Percentiles rank a stretch among this genome's conserved stretches.
Evolutionary conservation across 805 yeast genomes (phyloP).

Genomic region (Candida lessepsii): DNA sequence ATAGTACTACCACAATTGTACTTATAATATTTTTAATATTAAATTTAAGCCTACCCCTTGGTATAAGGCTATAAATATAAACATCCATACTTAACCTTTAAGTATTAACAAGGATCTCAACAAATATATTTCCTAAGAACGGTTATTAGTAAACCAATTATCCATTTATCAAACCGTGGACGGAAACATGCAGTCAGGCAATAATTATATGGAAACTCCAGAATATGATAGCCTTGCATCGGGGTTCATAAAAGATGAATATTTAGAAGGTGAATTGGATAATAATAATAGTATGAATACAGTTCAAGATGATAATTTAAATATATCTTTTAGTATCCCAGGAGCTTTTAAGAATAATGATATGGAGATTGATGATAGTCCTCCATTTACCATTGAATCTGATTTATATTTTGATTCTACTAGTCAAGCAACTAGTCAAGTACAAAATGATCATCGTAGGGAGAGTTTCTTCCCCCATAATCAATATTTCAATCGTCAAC

Average conservation of each 20-base stretch:
- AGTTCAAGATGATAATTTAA: slow-evolving; percentile 1
- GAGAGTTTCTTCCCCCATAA: slow-evolving; percentile 16
- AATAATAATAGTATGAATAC: neutral
- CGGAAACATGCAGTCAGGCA: neutral
- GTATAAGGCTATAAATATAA: no score
- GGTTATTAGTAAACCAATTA: no score
- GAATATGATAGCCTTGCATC: slow-evolving; percentile 1
- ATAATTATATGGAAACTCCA: neutral
- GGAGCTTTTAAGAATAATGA: slow-evolving; percentile 28
- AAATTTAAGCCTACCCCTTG: slow-evolving; percentile 1
- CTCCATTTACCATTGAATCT: slow-evolving; percentile 37
- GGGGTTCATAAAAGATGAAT: slow-evolving; percentile 1
- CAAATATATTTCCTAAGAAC: no score
- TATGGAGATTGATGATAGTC: slow-evolving; percentile 39
- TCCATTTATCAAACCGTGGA: no score
- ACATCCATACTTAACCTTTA: no score
- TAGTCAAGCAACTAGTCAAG: slow-evolving; percentile 3
- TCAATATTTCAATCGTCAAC: slow-evolving; percentile 11
- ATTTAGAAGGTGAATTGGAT: neutral
- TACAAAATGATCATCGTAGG: slow-evolving; percentile 4
- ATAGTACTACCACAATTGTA: no score
- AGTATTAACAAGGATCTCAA: no score
- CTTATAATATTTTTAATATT: no score
- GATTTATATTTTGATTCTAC: slow-evolving; percentile 25
- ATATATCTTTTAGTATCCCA: slow-evolving; percentile 18